Evolutionary conservation across 2,329 filamentous ascomycete species (phyloP).

Genomic region (Ceratocystis papillata): DNA sequence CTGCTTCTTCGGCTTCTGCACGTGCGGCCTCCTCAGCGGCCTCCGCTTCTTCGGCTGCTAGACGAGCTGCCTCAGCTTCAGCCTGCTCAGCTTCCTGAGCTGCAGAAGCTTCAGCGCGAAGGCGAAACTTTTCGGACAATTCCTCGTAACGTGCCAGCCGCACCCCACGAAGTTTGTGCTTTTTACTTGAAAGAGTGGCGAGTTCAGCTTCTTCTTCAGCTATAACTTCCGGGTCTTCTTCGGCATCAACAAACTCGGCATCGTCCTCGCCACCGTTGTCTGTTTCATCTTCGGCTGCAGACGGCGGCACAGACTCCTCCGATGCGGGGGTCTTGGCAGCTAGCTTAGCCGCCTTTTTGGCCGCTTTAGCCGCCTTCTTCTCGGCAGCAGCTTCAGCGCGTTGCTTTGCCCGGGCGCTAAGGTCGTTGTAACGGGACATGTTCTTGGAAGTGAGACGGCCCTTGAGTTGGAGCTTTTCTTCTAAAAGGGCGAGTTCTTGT

Average conservation of each 20-base stretch:
- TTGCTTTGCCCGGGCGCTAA: slow-evolving; percentile 14
- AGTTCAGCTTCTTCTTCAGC: slow-evolving; percentile 33
- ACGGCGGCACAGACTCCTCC: background rate
- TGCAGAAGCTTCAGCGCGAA: slow-evolving; percentile 26
- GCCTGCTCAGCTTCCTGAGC: slow-evolving; percentile 27
- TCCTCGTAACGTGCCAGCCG: slow-evolving; percentile 13
- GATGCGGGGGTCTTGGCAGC: slow-evolving; percentile 27
- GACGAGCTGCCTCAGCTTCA: background rate
- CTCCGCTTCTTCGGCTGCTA: slow-evolving; percentile 29
- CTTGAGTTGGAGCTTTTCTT: slow-evolving; percentile 17
- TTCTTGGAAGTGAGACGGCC: slow-evolving; percentile 17
- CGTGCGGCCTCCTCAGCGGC: slow-evolving; percentile 24
- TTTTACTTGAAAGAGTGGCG: slow-evolving; percentile 31
- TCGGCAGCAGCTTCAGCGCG: slow-evolving; percentile 25
- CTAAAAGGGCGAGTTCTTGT: slow-evolving; percentile 12
- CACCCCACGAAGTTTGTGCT: slow-evolving; percentile 2
- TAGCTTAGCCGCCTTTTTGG: slow-evolving; percentile 30
- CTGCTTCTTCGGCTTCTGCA: slow-evolving; percentile 1
- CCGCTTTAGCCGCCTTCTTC: slow-evolving; percentile 33
- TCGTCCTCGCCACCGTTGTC: slow-evolving; percentile 11
- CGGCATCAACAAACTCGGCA: slow-evolving; percentile 18
- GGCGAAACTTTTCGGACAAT: slow-evolving; percentile 15
- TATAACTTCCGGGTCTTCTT: slow-evolving; percentile 20
- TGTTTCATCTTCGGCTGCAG: background rate
- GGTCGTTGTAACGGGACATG: slow-evolving; percentile 18